Conservation (phyloP, 345 rosid genomes). For the Luvunga scandens region DNA sequence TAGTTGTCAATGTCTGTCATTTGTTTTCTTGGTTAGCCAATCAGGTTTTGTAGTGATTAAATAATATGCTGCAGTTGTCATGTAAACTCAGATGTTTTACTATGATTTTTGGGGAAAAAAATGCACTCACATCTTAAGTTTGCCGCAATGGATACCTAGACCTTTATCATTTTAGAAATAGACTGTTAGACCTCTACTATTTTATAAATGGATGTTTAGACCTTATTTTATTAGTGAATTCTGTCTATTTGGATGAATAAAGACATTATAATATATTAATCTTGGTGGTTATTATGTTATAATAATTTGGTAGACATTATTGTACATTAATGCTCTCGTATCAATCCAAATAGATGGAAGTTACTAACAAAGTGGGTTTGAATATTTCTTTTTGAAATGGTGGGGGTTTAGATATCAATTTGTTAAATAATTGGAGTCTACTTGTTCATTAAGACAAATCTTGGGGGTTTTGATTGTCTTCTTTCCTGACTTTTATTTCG, state of each 20-base stretch:
- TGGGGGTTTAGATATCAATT: not conserved
- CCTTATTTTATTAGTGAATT: not conserved
- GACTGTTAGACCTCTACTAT: fast-evolving
- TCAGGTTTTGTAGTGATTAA: not conserved
- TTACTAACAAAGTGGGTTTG: too few species aligned
- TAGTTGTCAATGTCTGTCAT: not conserved
- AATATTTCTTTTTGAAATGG: not conserved
- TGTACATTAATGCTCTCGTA: not conserved
- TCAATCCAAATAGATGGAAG: not conserved
- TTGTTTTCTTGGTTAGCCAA: not conserved
- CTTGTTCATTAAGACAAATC: not conserved
- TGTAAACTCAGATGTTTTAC: not conserved
- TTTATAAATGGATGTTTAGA: too few species aligned
- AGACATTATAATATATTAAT: too few species aligned
- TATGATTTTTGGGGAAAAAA: not conserved
- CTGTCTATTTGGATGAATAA: too few species aligned
- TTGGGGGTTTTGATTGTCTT: not conserved
- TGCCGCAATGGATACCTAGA: not conserved
- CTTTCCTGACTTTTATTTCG: too few species aligned
- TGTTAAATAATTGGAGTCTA: not conserved
- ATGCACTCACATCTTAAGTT: not conserved
- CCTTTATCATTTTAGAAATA: not conserved
- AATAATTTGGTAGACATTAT: too few species aligned
- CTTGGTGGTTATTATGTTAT: not conserved
- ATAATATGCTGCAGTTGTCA: not conserved